Evolutionary conservation across 257 asterid species (phyloP), one percentile per base, ranked within the genome.

Genomic region (Salvia rosmarinus): DNA sequence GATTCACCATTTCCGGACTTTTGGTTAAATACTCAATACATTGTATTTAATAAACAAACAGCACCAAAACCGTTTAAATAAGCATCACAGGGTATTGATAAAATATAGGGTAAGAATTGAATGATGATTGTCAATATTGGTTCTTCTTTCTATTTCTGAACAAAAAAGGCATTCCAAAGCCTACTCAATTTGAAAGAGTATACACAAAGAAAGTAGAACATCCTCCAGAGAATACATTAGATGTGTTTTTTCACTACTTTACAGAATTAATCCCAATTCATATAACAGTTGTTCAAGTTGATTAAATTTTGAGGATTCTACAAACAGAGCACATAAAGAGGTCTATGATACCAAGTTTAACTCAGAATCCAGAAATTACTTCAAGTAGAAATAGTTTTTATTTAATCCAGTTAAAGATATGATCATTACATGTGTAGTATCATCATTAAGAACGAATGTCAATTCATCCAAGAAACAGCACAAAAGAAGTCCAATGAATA

Each of bases 81-180:
- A 79, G 46, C 39, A 71, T 20, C 4, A 16, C 30, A 63, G 64
- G 23, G 39, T 55, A 23, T 64, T 51, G 11, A 16, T 32, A 9
- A 17, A 19, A 64, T 16, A 58, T 32, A 66, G 11, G 51, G 50
- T 25, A 46, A 75, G 20, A 67, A 66, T 49, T 64, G 47, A 64
- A 43, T 9, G 30, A 11, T 44, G 34, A 72, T 30, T 56, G 50
- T 37, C n/a, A 42, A 57, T 57, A 58, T 10, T 14, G 11, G 39
- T 40, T 44, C 25, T 42, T 54, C 63, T 59, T 57, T 30, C 55
- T 17, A 6, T 51, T 19, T 9, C n/a, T 61, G 9, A 50, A 14
- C 32, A 17, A 0, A 68, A 68, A 75, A 5, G 70, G 16, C 49
- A 13, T 12, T 32, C 42, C 5, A 52, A 9, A 70, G 67, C 76